Evolutionary conservation across 495 filamentous ascomycete species (phyloP), one percentile per base, ranked within the genome.

Genomic region (Penicillium herquei): DNA sequence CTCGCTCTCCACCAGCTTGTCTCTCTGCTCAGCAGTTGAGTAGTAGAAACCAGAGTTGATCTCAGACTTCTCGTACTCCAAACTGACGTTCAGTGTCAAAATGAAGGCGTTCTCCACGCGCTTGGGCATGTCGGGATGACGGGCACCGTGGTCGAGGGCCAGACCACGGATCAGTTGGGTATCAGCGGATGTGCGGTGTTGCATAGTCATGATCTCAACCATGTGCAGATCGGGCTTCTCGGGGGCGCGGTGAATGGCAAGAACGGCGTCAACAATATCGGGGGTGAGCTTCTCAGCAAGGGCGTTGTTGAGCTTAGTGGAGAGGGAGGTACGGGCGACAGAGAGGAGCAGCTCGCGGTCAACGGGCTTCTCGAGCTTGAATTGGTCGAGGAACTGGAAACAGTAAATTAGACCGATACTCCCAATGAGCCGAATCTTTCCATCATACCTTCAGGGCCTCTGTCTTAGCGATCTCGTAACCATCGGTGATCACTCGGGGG

Each of bases 141-240:
- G 83, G 5, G 94, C 94, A 61, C 94, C 94, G 71, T 99, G 94
- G 57, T 99, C 94, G 54, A 99, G 77, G 7, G 90, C 94, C 33
- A 99, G 81, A 51, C 94, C 94, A 57, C 87, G 84, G 66, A 99
- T 96, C 40, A 99, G 84, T 65, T 96, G 91, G 26, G 94, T 99
- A 70, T 99, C 94, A 10, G 94, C 89, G 44, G 94, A 93, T 37
- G 88, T 89, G 53, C 93, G 90, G 77, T 99, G 94, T 71, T 98
- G 94, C 94, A 99, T 99, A 68, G 95, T 97, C 95, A 98, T 98
- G 61, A 99, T 97, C 74, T 99, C 94, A 58, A 99, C 81, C 94
- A 99, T 99, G 75, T 98, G 93, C 57, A 99, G 73, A 71, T 99
- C 94, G 43, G 94, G 94, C 76, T 97, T 98, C 59, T 85, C 86